Evolutionary conservation across 441 rosid genomes (phyloP).

Genomic region (Manihot esculenta): DNA sequence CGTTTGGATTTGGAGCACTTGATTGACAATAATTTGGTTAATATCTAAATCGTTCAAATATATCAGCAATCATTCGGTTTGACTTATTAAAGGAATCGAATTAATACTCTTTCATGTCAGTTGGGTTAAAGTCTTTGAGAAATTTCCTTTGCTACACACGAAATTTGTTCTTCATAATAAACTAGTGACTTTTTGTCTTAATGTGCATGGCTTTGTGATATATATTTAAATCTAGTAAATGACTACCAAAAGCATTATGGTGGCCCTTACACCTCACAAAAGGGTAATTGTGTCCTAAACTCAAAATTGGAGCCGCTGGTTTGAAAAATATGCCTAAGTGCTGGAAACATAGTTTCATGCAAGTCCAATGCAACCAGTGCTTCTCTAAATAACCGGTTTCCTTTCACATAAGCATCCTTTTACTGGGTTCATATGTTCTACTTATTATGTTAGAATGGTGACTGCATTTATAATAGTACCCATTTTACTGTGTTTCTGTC

Average conservation of each 20-base stretch:
- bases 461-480: not conserved
- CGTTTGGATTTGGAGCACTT: not conserved
- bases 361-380: no score
- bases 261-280: not conserved
- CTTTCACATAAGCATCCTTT: no score
- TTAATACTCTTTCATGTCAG: not conserved
- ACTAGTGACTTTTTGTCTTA: not conserved
- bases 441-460: not conserved
- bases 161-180: not conserved
- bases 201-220: not conserved
- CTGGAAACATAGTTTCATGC: not conserved
- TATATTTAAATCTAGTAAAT: not conserved
- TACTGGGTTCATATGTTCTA: not conserved
- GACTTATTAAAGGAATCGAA: not conserved
- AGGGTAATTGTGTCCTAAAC: not conserved
- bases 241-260: not conserved
- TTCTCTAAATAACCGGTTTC: no score
- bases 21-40: no score
- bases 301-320: not conserved
- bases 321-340: not conserved
- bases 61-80: not conserved
- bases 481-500: not conserved
- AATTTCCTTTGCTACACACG: not conserved
- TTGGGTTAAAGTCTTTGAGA: conserved; percentile 1
- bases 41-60: no score